These are phyloP conservation scores for Amanita rubescens DNA, from an alignment of 768 basidiomycete species.

Conservation along the genomic window DNA sequence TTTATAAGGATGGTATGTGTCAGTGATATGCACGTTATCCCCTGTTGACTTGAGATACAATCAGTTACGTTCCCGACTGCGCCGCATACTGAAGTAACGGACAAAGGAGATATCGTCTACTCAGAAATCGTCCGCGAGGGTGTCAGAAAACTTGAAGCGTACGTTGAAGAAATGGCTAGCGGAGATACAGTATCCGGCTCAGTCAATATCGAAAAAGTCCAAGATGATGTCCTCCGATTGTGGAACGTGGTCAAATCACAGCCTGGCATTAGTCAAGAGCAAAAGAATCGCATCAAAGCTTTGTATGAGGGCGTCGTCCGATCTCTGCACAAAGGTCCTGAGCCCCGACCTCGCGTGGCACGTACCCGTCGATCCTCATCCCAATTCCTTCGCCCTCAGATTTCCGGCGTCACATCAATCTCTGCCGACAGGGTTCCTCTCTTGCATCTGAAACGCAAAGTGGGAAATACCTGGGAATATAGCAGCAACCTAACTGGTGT, in stretches of 20 bases:
- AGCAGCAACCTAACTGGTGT: conserved; percentile 93
- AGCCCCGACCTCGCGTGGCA: conserved; percentile 46
- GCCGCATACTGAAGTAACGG: conserved; percentile 88
- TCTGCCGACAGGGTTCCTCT: conserved; percentile 86
- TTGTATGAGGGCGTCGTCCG: conserved; percentile 96
- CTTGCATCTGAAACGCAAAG: conserved; percentile 94
- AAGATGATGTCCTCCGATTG: conserved; percentile 92
- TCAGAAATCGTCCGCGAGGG: conserved; percentile 93
- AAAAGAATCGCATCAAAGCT: conserved; percentile 92
- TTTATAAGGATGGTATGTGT: conserved; percentile 88
- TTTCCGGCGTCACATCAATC: conserved; percentile 67
- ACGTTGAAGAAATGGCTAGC: conserved; percentile 97
- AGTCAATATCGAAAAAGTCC: conserved; percentile 95
- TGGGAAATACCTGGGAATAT: conserved; percentile 93
- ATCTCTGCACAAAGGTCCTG: conserved; percentile 76
- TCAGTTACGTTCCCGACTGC: conserved; percentile 97
- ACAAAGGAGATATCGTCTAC: conserved; percentile 92
- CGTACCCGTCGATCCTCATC: conserved; percentile 89
- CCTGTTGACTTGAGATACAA: conserved; percentile 9
- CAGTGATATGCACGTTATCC: not conserved
- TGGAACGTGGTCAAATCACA: conserved; percentile 98
- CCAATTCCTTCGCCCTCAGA: conserved; percentile 91
- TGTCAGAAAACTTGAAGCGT: conserved; percentile 95
- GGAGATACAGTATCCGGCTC: conserved; percentile 78
- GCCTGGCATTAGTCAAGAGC: conserved; percentile 93